Evolutionary conservation across 2,329 filamentous ascomycete species (phyloP), one percentile per base, ranked within the genome.

Genomic region (Hypoxylon sp.): DNA sequence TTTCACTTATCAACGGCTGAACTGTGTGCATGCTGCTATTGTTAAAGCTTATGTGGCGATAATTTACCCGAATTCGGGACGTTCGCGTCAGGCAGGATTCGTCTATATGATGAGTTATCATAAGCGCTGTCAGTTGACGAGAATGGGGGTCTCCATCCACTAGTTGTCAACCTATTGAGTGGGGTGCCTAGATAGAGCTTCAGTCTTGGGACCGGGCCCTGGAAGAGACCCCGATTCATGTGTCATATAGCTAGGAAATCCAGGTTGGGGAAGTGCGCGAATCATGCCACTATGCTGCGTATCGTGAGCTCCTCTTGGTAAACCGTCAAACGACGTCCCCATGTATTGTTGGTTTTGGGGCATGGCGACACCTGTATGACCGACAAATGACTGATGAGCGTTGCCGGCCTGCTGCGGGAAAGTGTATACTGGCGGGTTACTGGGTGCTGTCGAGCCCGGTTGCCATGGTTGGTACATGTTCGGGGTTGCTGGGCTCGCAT

Each of bases 391-490:
- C 21, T 67, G 67, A 46, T 73, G 70, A 46, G 68, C 39, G 62
- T 76, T 74, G 3, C 77, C 68, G 21, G 80, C 80, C 57, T 85
- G 81, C 6, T 80, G 74, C 13, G 81, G 78, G 56, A 84, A 86
- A 0, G 83, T 74, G 69, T 87, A 87, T 67, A 87, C 76, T 0
- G 83, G 70, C 0, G 83, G 75, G 2, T 80, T 80, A 37, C 75
- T 80, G 0, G 84, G 76, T 0, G 81, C 79, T 0, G 80, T 79
- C 2, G 84, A 83, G 13, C 76, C 76, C 21, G 82, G 76, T 67
- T 82, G 83, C 85, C 84, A 87, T 8, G 80, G 79, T 6, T 77
- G 68, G 71, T 86, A 86, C 51, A 86, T 74, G 1, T 46, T 72
- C 15, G 75, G 74, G 10, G 79, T 76, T 6, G 81, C 76, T 3